Evolutionary conservation across 2,329 filamentous ascomycete genomes (phyloP).

Genomic region (Nakataea oryzae): DNA sequence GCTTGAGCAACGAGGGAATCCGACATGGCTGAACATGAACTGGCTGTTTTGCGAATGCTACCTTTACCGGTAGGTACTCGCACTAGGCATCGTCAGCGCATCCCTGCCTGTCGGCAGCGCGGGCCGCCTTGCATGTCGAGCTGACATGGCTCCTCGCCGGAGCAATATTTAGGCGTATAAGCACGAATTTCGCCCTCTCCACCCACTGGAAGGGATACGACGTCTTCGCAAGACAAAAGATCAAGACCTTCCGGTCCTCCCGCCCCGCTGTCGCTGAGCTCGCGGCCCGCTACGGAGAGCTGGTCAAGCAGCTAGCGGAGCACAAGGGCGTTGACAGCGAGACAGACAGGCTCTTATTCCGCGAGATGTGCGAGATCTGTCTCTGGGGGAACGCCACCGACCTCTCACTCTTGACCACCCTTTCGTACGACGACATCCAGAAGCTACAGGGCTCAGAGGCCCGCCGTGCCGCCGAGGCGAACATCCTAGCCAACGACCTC

Average conservation of each 20-base stretch:
- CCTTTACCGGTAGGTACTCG: slow-evolving; percentile 56
- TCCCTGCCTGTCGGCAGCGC: background rate
- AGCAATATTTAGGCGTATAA: slow-evolving; percentile 49
- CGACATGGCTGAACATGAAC: slow-evolving; percentile 72
- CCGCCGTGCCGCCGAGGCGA: slow-evolving; percentile 77
- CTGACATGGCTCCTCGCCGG: background rate
- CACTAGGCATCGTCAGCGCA: no score
- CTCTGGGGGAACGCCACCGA: slow-evolving; percentile 97
- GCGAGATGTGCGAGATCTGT: slow-evolving; percentile 92
- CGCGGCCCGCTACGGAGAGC: slow-evolving; percentile 33
- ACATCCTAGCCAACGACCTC: slow-evolving; percentile 85
- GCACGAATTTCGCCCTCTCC: slow-evolving; percentile 65
- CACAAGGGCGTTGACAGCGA: slow-evolving; percentile 46
- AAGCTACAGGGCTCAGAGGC: slow-evolving; percentile 86
- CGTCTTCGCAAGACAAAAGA: slow-evolving; percentile 82
- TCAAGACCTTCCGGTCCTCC: slow-evolving; percentile 84
- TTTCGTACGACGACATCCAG: slow-evolving; percentile 93
- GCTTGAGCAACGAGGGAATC: slow-evolving; percentile 59
- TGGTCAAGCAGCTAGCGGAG: slow-evolving; percentile 55
- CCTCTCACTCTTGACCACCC: slow-evolving; percentile 76
- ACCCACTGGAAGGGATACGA: slow-evolving; percentile 85
- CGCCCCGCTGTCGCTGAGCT: slow-evolving; percentile 51
- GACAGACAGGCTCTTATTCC: slow-evolving; percentile 70
- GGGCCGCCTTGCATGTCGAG: no score
- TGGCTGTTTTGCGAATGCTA: slow-evolving; percentile 96